Base-by-base conservation (phyloP, 768 basidiomycete genomes). In the Termitomyces sp. region DNA sequence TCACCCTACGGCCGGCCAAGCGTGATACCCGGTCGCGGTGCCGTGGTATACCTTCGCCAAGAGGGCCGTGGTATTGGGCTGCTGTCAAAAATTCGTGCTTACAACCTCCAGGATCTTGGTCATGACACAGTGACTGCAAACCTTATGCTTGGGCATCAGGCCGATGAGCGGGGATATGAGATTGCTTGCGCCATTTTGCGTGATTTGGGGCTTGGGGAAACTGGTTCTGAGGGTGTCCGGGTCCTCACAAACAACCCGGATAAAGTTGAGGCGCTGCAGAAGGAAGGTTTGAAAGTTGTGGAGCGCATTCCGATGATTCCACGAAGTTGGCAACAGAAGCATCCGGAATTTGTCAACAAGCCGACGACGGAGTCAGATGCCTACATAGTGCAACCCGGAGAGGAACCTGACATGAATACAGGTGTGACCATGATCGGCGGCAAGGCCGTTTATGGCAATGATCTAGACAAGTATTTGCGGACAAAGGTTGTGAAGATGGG, bases 71-170 rank as follows among this genome's bases (percentile, higher is more conserved):
- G 97, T 13, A 99, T 99, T 64, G 97, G 97, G 0, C 77, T 99
- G 3, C 74, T 98, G 38, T 94, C 94, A 51, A 99, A 99, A 73
- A 91, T 99, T 58, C 84, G 90, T 35, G 97, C 97, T 14, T 99
- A 99, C 75, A 99, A 99, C 68, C 78, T 98, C 20, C 97, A 98
- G 70, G 97, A 99, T 70, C 76, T 99, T 52, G 97, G 97, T 0
- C 92, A 98, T 68, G 97, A 98, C 74, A 99, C 97, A n/a, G 97
- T 99, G 63, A 87, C 91, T 5, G 97, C 97, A 28, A 99, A 99
- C 71, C 75, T 98, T 40, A 83, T 97, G 81, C 85, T 99, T 32
- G 97, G 97, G 2, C 92, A 97, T 71, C 80, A 85, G 58, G 95
- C 97, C 5, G 97, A 99, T 69, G 91, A 96, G 71, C 83, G 97